Percentiles rank a stretch among this genome's conserved stretches.
phyloP scores from a whole-genome alignment of 2,329 filamentous ascomycete species.

The Emmonsia crescens region DNA sequence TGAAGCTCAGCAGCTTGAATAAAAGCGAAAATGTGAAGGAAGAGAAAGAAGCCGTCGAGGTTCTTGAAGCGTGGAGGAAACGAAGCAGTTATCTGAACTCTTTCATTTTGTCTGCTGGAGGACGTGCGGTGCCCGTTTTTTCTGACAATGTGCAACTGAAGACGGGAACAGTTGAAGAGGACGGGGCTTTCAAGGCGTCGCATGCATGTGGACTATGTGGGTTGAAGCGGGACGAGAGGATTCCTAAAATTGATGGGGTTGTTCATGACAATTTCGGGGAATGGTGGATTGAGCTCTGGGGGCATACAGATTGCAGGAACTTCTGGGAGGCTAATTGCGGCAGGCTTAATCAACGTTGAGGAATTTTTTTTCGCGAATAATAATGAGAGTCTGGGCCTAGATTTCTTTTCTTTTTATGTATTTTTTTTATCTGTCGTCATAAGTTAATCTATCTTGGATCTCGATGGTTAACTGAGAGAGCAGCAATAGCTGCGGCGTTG shows the following conservation, averaged over 20 bases:
- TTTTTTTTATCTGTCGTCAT: no score
- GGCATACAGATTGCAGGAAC: constrained; percentile 63
- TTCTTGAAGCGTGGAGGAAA: constrained; percentile 62
- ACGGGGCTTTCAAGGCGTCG: constrained; percentile 61
- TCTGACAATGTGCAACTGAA: constrained; percentile 55
- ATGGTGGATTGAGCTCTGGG: constrained; percentile 92
- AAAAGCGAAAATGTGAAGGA: constrained; percentile 72
- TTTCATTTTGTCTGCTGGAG: constrained; percentile 35
- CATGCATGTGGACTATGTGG: constrained; percentile 79
- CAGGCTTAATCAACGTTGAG: constrained; percentile 55
- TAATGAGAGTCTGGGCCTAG: not conserved
- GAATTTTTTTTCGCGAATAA: constrained; percentile 13
- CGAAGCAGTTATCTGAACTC: constrained; percentile 65
- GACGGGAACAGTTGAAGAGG: constrained; percentile 43
- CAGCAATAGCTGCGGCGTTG: not conserved
- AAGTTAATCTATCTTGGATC: no score
- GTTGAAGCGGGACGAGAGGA: constrained; percentile 73
- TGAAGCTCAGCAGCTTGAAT: constrained; percentile 84
- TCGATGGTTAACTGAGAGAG: not conserved
- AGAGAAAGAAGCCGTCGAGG: constrained; percentile 72
- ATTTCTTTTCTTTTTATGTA: not conserved
- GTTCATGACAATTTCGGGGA: constrained; percentile 89
- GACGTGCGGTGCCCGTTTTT: constrained; percentile 54
- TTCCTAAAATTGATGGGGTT: constrained; percentile 61
- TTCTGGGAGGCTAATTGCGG: constrained; percentile 76